Evolutionary conservation across 1,139 yeast species (phyloP), one percentile per base, ranked within the genome.

Genomic region (Candida tunisiensis): DNA sequence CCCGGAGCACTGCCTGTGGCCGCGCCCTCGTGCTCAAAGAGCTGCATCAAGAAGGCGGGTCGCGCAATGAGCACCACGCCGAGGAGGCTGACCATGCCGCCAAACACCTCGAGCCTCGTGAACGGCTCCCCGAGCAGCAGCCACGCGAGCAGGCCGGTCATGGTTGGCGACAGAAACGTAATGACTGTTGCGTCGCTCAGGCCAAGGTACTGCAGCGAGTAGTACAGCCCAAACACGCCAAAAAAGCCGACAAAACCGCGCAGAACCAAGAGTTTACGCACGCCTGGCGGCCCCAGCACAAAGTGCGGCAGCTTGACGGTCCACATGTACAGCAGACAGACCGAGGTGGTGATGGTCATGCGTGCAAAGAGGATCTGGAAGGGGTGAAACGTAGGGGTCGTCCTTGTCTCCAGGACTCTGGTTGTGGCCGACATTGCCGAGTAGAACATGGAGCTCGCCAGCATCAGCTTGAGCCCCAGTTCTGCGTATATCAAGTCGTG

Each of bases 41-140:
- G 20, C 6, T 38, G 34, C 16, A 78, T 70, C 19, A 80, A 39
- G 37, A 75, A 75, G n/a, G 66, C 53, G 0, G 95, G 95, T 42
- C 82, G 69, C 1, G 93, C 88, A 38, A 83, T 78, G 15, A 82
- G 51, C 1, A 82, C 38, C 2, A 83, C 94, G 1, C 95, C 95
- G 2, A 59, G 44, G 14, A 83, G 57, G 0, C 93, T 78, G 3
- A 73, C 49, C 0, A 73, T 10, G 1, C 85, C 77, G 21, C 92
- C 83, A 1, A 61, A 42, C 0, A 71, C 78, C 49, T 83, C 93
- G 9, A 71, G 43, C 15, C 61, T 38, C 4, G 78, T 67, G 49
- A 78, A 75, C n/a, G 62, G 52, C 44, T 83, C 94, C 21, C 66
- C 62, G 19, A 83, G 52, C 8, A 75, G 45, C 3, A 69, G 40